Evolutionary conservation across 208 protist genomes (phyloP), one percentile per base, ranked within the genome.

Genomic region (Wallacemonas sp.): DNA sequence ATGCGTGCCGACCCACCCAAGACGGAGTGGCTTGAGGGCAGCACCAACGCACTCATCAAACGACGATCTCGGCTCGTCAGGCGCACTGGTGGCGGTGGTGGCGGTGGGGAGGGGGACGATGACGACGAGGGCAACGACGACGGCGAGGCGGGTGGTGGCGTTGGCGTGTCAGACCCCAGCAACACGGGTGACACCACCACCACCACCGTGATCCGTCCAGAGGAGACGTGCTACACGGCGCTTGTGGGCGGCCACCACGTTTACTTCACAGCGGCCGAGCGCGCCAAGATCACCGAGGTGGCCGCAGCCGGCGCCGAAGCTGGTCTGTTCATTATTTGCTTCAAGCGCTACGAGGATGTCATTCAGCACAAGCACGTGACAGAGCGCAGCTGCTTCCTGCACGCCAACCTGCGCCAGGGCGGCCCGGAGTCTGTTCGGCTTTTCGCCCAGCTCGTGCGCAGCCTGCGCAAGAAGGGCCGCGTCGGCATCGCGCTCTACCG

Each of bases 401-500:
- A 90, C 69, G 67, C 82, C 12, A 81, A 86, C 61, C 68, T 77
- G 32, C 41, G 62, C 17, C 55, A 61, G 8, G 80, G 80, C 30
- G 82, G 80, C 8, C 29, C 56, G 2, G 72, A 65, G 17, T 85
- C 84, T 16, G 55, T 83, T 61, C 72, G 72, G 32, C 44, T 93
- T n/a, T 94, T 97, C 47, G 64, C 83, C 11, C 62, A 79, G n/a
- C 72, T 97, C 5, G 75, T 84, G 30, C 84, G 78, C 21, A 79
- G 56, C 24, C 73, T 95, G 68, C 52, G 70, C 4, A 56, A 58
- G 26, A 63, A 85, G 61, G 65, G 72, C n/a, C 81, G 79, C 38
- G 83, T 84, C 11, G 89, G 84, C 16, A 85, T 97, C 19, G 86
- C 86, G n/a, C 79, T 89, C 63, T 81, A 81, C 46, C 56, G 84